Base-by-base conservation (phyloP, 108 stramenopile genomes). In the Ochromonas danica region DNA sequence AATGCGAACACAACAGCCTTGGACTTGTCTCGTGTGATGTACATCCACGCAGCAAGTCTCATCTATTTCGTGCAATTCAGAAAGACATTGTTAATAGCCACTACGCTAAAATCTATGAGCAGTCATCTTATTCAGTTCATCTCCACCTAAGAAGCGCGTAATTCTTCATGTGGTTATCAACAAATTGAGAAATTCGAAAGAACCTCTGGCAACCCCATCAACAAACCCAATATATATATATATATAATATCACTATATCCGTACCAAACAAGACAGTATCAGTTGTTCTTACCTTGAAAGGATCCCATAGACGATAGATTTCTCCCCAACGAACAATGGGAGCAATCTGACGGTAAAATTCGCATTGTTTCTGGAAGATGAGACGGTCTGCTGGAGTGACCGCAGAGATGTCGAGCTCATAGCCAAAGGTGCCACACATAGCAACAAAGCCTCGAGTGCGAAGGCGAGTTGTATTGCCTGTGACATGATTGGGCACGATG, bases 351-450 rank as follows among this genome's bases (percentile, higher is more conserved):
- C 60, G 62, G 51, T 36, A 35, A 30, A 78, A 1, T 61, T 78
- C 77, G 2, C 1, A 51, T 22, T 2, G 77, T 39, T 78, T 57
- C 61, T 61, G 31, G 1, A 1, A 57, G 51, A 57, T 22, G 17
- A 57, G 51, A 10, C 10, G 10, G 17, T 57, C 51, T 10, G 51
- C 51, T 17, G 51, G 61, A 1, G 10, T 3, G 42, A 40, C 1
- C 14, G 3, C 39, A 39, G 33, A 25, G 14, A 78, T 2, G 77
- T 78, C 77, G 60, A 78, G 30, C 62, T 78, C 77, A 1, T 60
- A 57, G 28, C 77, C 77, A 45, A 78, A 78, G n/a, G 77, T 78
- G 31, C 77, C 77, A 6, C 45, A 22, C 77, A 78, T 43, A 10
- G 77, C 77, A 51, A 78, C 42, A 2, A 78, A 36, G 35, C 45